Evolutionary conservation across 2,329 filamentous ascomycete species (phyloP).

Genomic region (Blastomyces silverae): DNA sequence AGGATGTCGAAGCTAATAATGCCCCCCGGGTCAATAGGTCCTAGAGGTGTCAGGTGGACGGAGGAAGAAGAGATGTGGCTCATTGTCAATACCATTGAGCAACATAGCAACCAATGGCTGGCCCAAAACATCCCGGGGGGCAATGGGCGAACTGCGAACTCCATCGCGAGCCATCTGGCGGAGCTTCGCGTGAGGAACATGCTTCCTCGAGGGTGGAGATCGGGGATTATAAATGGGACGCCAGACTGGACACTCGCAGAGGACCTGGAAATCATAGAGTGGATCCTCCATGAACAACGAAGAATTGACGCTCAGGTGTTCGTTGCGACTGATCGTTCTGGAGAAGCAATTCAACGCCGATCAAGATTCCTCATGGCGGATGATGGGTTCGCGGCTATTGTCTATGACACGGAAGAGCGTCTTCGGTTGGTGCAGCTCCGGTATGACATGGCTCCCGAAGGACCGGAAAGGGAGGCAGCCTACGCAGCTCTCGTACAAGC

Average conservation of each 20-base stretch:
- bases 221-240: slow-evolving; percentile 10
- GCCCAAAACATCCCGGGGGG: slow-evolving; percentile 17
- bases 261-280: slow-evolving; percentile 22
- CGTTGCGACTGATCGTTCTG: slow-evolving; percentile 19
- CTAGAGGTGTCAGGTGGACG: slow-evolving; percentile 18
- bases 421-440: slow-evolving; percentile 13
- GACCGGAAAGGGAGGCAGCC: not conserved
- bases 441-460: slow-evolving; percentile 13
- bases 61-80: slow-evolving; percentile 20
- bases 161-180: slow-evolving; percentile 18
- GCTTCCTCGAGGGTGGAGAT: slow-evolving; percentile 19
- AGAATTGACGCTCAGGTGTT: slow-evolving; percentile 21
- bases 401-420: slow-evolving; percentile 14
- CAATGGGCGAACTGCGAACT: slow-evolving; percentile 11
- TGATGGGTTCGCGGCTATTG: slow-evolving; percentile 14
- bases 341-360: slow-evolving; percentile 16
- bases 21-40: not conserved
- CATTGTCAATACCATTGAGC: slow-evolving; percentile 19
- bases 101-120: slow-evolving; percentile 17
- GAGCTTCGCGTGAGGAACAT: slow-evolving; percentile 17
- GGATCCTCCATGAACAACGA: slow-evolving; percentile 19
- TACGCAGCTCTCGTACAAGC: not conserved
- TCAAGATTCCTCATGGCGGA: slow-evolving; percentile 20
- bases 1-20: not conserved
- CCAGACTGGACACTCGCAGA: slow-evolving; percentile 20